Conservation (phyloP, 2,329 filamentous ascomycete genomes). For the Ambrosiella cleistominuta region DNA sequence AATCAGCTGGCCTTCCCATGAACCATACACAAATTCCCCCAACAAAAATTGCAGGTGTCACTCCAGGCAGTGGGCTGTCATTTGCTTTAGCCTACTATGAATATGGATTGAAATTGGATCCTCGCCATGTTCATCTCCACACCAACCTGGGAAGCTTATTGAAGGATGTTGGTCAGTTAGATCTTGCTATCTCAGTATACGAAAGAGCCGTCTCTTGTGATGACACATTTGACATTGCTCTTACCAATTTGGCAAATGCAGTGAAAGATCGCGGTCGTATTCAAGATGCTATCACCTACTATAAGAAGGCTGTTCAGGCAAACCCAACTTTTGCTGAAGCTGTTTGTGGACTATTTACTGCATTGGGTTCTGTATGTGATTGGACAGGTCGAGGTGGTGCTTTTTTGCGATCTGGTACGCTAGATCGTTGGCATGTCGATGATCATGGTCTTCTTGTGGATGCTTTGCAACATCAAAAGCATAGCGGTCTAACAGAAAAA, state of each 20-base stretch:
- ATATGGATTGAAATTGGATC: constrained; percentile 74
- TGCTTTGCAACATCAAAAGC: constrained; percentile 39
- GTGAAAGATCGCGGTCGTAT: constrained; percentile 93
- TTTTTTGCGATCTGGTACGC: constrained; percentile 49
- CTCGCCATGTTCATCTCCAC: constrained; percentile 84
- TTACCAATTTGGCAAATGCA: constrained; percentile 92
- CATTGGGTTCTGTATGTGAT: constrained; percentile 88
- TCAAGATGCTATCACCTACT: constrained; percentile 80
- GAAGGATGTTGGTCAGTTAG: constrained; percentile 88
- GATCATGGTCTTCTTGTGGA: constrained; percentile 68
- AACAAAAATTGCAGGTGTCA: constrained; percentile 37
- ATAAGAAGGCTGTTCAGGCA: constrained; percentile 73
- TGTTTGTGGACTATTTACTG: constrained; percentile 86
- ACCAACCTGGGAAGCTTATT: constrained; percentile 89
- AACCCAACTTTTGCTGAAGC: constrained; percentile 95
- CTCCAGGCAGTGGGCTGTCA: constrained; percentile 70
- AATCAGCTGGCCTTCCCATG: constrained; percentile 23
- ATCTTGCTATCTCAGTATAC: constrained; percentile 90
- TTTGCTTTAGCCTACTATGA: constrained; percentile 88
- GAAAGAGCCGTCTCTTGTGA: constrained; percentile 86
- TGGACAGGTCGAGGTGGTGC: constrained; percentile 85
- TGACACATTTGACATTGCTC: constrained; percentile 84
- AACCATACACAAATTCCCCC: not conserved
- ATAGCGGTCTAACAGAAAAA: constrained; percentile 70
- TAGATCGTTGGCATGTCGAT: constrained; percentile 88